Evolutionary conservation across 2,329 filamentous ascomycete genomes (phyloP).

Genomic region (Pseudocercospora crystallina): DNA sequence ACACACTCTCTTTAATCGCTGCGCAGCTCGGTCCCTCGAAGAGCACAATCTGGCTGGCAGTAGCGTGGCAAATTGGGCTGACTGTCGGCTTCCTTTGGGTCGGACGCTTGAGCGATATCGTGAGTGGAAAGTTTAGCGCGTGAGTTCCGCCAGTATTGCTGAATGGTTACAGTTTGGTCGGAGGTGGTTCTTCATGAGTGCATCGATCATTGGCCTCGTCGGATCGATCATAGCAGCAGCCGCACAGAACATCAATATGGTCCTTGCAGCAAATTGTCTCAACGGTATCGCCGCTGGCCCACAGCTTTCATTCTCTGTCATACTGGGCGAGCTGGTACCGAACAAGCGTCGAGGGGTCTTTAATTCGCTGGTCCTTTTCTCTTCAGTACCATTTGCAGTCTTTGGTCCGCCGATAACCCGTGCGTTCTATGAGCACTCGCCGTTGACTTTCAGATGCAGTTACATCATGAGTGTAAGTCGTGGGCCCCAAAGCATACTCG

Average conservation of each 20-base stretch:
- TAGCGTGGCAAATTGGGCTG: slow-evolving; percentile 11
- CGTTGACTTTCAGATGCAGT: slow-evolving; percentile 15
- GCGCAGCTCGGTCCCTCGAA: slow-evolving; percentile 5
- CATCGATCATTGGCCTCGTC: slow-evolving; percentile 13
- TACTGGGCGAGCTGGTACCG: slow-evolving; percentile 18
- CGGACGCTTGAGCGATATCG: slow-evolving; percentile 13
- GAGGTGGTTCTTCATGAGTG: slow-evolving; percentile 19
- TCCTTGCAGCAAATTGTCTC: slow-evolving; percentile 20
- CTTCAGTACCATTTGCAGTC: slow-evolving; percentile 18
- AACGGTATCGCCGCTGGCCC: slow-evolving; percentile 19
- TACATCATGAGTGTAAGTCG: slow-evolving; percentile 19
- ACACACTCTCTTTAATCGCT: slow-evolving; percentile 18
- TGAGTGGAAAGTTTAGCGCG: too few relatives aligned
- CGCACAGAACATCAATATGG: slow-evolving; percentile 16
- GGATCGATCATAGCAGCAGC: slow-evolving; percentile 19
- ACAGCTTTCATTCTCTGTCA: slow-evolving; percentile 21
- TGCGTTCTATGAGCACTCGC: slow-evolving; percentile 17
- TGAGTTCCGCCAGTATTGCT: too few relatives aligned
- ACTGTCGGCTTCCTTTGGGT: slow-evolving; percentile 17
- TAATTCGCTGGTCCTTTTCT: slow-evolving; percentile 17
- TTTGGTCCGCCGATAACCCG: slow-evolving; percentile 20
- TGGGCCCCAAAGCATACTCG: too few relatives aligned
- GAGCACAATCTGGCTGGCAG: slow-evolving; percentile 16
- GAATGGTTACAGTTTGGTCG: slow-evolving; percentile 8
- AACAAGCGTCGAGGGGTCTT: slow-evolving; percentile 18